Conservation (phyloP, 371 early-diverging fungal genomes). For the Rhizomucor miehei region DNA sequence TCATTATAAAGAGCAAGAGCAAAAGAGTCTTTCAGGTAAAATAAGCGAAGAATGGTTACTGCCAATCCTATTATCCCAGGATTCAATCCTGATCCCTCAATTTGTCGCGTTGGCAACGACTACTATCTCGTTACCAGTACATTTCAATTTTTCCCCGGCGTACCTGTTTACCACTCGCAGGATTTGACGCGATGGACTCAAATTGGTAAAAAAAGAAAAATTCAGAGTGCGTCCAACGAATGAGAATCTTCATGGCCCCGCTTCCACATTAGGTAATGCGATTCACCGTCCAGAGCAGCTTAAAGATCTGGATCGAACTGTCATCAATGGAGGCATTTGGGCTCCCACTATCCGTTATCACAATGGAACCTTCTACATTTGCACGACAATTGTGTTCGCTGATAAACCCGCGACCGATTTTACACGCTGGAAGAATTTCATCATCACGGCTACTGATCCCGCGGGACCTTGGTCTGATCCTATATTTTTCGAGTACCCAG, state of each 20-base stretch:
- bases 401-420: slow-evolving; percentile 5
- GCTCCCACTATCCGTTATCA: slow-evolving; percentile 24
- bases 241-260: background rate
- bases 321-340: slow-evolving; percentile 23
- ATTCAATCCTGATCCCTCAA: slow-evolving; percentile 27
- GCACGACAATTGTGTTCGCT: slow-evolving; percentile 11
- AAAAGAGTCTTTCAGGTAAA: background rate
- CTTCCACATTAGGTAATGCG: slow-evolving; percentile 14
- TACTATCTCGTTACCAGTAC: slow-evolving; percentile 36
- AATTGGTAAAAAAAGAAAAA: slow-evolving; percentile 12
- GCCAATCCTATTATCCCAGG: slow-evolving; percentile 25
- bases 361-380: slow-evolving; percentile 16
- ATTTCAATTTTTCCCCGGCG: slow-evolving; percentile 33
- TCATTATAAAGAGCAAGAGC: background rate
- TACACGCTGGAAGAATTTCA: slow-evolving; percentile 12
- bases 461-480: slow-evolving; percentile 23
- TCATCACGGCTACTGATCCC: slow-evolving; percentile 9
- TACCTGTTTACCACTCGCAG: slow-evolving; percentile 28
- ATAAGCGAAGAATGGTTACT: background rate
- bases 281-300: slow-evolving; percentile 15
- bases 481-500: slow-evolving; percentile 17
- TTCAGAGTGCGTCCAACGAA: background rate
- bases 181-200: slow-evolving; percentile 11
- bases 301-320: slow-evolving; percentile 6
- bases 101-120: slow-evolving; percentile 23